phyloP scores from a whole-genome alignment of 1,139 yeast species.

The Tardiomyces blankii region DNA sequence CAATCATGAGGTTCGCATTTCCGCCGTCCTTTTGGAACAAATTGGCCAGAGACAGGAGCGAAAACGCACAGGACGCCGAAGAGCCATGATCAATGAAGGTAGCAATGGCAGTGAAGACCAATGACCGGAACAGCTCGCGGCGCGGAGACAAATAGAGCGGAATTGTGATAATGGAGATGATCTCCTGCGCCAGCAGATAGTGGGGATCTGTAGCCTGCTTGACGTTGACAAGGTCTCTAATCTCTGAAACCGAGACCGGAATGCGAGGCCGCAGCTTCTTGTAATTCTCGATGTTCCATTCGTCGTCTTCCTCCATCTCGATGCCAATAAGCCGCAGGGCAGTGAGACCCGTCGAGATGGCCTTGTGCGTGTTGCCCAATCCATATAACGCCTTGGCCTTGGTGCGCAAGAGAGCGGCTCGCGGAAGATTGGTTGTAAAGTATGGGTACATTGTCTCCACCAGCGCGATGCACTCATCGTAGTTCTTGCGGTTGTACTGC shows the following conservation, averaged over 20 bases:
- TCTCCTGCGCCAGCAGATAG: conserved; percentile 31
- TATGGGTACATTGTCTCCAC: conserved; percentile 11
- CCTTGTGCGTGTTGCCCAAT: conserved; percentile 27
- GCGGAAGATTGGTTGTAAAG: conserved; percentile 13
- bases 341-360: conserved; percentile 19
- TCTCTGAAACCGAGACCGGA: conserved; percentile 36
- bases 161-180: conserved; percentile 33
- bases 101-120: conserved; percentile 22
- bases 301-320: conserved; percentile 27
- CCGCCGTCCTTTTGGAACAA: conserved; percentile 20
- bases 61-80: conserved; percentile 24
- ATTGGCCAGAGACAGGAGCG: conserved; percentile 25
- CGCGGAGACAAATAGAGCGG: conserved; percentile 20
- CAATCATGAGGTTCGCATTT: conserved; percentile 30
- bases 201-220: conserved; percentile 24
- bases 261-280: conserved; percentile 24
- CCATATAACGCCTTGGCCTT: conserved; percentile 34
- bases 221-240: conserved; percentile 26
- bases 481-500: conserved; percentile 17
- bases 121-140: conserved; percentile 14
- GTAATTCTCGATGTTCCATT: conserved; percentile 20
- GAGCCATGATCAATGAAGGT: conserved; percentile 25
- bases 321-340: conserved; percentile 17
- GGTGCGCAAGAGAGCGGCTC: conserved; percentile 21
- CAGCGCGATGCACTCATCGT: conserved; percentile 15